Base-by-base conservation (phyloP, 1,284 basidiomycete genomes). In the Fomitopsis schrenkii region DNA sequence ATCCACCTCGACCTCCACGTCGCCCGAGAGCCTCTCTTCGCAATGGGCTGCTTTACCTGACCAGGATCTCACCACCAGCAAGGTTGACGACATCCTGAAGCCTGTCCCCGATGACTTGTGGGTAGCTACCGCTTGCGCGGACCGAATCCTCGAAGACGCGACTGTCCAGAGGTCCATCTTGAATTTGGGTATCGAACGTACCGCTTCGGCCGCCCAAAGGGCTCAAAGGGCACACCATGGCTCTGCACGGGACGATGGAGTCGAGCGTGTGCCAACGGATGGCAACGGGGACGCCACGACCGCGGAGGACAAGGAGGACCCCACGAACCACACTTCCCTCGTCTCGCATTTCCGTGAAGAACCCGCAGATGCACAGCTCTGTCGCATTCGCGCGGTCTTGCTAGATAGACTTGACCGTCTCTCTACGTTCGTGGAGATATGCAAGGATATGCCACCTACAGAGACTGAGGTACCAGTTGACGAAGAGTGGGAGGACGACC, bases 401-500 rank as follows among this genome's bases (percentile, higher is more conserved):
- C 77, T 92, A 48, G 76, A 81, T 57, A 81, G 90, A 19, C 75
- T 85, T 30, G 88, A 91, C 71, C 78, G 83, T 56, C 76, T 93
- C 52, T 86, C 85, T 64, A 90, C 88, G 7, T 93, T 82, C 63
- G 77, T 83, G 28, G 82, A 88, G 66, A 79, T 91, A 63, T 81
- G 76, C 67, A 78, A 80, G 63, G 75, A 72, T 17, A 64, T 76
- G 8, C 72, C 79, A 9, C 64, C 67, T 33, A 68, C 70, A 22
- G 67, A 66, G 12, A 66, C 55, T 10, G 67, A 68, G 55, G 70
- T 68, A 26, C 63, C 61, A 5, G 72, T 77, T 40, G 84, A 85
- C 58, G 79, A 75, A 41, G 87, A 86, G 67, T 90, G 86, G 86
- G 85, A 88, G 67, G 92, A 94, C 68, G 92, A 95, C 73, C 91